A percentile compares a stretch with the other conserved stretches of the same genome.
These are phyloP conservation scores for Flaveria trinervia DNA, from an alignment of 129 eudicot genomes.

Conservation along the genomic window DNA sequence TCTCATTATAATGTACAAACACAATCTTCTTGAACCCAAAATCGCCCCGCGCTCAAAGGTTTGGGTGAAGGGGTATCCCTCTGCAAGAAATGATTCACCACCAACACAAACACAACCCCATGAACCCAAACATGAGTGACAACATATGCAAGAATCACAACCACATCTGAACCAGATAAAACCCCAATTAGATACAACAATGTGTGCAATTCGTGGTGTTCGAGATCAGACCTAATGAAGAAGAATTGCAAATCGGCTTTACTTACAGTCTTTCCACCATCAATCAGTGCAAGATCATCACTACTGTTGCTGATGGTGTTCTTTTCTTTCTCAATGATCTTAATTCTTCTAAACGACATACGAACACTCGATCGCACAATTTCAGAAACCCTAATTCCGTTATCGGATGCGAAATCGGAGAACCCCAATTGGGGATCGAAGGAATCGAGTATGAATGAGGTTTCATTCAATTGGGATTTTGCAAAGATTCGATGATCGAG, in stretches of 20 bases:
- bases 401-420: slow-evolving; percentile 46
- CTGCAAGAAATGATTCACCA: slow-evolving; percentile 56
- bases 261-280: slow-evolving; percentile 25
- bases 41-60: slow-evolving; percentile 58
- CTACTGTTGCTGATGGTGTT: not conserved
- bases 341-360: slow-evolving; percentile 41
- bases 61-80: slow-evolving; percentile 37
- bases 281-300: slow-evolving; percentile 8
- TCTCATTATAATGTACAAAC: slow-evolving; percentile 57
- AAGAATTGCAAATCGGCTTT: slow-evolving; percentile 49
- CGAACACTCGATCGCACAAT: slow-evolving; percentile 36
- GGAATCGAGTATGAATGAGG: slow-evolving; percentile 37
- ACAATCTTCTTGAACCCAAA: slow-evolving; percentile 60
- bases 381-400: slow-evolving; percentile 47
- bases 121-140: slow-evolving; percentile 65
- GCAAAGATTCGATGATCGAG: slow-evolving; percentile 48
- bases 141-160: slow-evolving; percentile 56
- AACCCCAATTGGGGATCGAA: slow-evolving; percentile 45
- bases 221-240: slow-evolving; percentile 54
- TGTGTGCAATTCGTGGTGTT: slow-evolving; percentile 53
- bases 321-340: not conserved
- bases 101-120: slow-evolving; percentile 67
- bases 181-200: slow-evolving; percentile 48
- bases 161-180: slow-evolving; percentile 59
- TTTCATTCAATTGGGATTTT: slow-evolving; percentile 39